These are phyloP conservation scores for Asclepias syriaca DNA, from an alignment of 257 asterid genomes.

Conservation along the genomic window DNA sequence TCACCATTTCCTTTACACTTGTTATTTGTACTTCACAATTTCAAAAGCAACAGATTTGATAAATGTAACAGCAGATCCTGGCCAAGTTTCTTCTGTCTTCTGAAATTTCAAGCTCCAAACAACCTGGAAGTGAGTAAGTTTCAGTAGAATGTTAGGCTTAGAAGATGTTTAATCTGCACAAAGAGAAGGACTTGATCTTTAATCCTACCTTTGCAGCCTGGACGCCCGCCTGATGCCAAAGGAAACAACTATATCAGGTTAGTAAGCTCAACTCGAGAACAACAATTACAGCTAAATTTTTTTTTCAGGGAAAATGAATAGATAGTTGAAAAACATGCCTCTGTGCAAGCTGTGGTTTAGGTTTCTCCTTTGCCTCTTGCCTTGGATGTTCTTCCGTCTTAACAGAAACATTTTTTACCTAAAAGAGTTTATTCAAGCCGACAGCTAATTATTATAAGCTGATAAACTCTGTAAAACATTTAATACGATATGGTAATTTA, in stretches of 20 bases:
- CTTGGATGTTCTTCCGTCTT: conserved; percentile 48
- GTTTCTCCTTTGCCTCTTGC: conserved; percentile 39
- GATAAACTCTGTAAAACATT: not conserved
- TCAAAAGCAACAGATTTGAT: not conserved
- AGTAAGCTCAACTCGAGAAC: not conserved
- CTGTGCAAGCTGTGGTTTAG: conserved; percentile 35
- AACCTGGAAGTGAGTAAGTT: conserved; percentile 36
- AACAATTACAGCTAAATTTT: not conserved
- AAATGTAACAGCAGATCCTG: not conserved
- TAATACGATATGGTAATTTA: conserved; percentile 17
- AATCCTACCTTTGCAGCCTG: conserved; percentile 46
- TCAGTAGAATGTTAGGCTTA: not conserved
- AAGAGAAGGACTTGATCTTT: conserved; percentile 1
- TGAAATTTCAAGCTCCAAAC: conserved; percentile 46
- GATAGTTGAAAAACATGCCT: conserved; percentile 34
- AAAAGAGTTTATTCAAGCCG: conserved; percentile 10
- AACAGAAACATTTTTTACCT: conserved; percentile 51
- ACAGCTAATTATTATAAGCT: not conserved
- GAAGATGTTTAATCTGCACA: not conserved
- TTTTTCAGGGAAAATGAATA: not conserved
- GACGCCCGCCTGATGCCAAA: conserved; percentile 54
- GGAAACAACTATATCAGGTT: conserved; percentile 21
- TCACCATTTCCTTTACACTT: not conserved
- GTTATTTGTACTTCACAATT: conserved; percentile 1
- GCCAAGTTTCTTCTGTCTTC: conserved; percentile 5